Evolutionary conservation across 768 basidiomycete species (phyloP), one percentile per base, ranked within the genome.

Genomic region (Trametes elegans): DNA sequence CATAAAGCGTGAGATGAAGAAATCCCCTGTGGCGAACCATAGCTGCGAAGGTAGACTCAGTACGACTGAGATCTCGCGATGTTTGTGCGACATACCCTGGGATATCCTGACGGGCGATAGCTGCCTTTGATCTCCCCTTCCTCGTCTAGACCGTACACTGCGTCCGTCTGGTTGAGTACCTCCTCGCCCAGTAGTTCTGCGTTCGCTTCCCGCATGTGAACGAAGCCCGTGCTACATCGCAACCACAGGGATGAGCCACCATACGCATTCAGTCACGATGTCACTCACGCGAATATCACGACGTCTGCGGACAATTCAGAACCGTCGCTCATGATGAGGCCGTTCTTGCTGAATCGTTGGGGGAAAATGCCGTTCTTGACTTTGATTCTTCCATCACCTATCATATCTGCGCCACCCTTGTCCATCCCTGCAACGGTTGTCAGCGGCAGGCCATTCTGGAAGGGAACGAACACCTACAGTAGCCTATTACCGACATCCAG

Each of bases 351-450:
- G 57, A 74, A 73, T 14, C 49, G 47, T 27, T 53, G 58, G 16
- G 71, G 53, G n/a, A 39, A 47, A 7, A 64, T 53, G 23, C 74
- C 74, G 49, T 69, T 71, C 66, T 75, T 80, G 61, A 81, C 63
- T 62, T 79, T 80, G 72, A 83, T 80, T 41, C 70, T 70, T 19
- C 81, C 79, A 23, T 77, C 71, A 23, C 71, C 72, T 52, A 81
- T 79, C 50, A 77, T 66, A 55, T 71, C 66, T 32, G 76, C 73
- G 0, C 75, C 69, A n/a, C 77, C 79, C 0, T 58, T 57, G 43
- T 69, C 68, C 58, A 58, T n/a, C 57, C 57, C 57, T 58, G 18
- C 8, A 38, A 18, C 34, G 14, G 18, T n/a, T 9, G 14, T 19
- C 14, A 21, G 8, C 4, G 11, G 6, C 31, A 18, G 18, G 19